Evolutionary conservation across 768 basidiomycete genomes (phyloP).

Genomic region (Stropharia rugosoannulata): DNA sequence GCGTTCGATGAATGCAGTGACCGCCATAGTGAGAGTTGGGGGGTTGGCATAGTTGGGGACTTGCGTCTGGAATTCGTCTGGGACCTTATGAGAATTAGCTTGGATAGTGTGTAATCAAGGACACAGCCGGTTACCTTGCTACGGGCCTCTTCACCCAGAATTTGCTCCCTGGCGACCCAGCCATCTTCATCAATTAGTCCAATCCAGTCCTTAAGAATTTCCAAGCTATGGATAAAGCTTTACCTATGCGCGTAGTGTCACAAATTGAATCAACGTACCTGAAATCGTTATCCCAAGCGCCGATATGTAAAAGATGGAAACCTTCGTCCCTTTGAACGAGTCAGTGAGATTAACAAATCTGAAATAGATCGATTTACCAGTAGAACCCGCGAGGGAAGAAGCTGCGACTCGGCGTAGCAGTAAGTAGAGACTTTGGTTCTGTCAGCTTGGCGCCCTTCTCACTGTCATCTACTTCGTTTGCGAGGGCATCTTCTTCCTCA

Average conservation of each 20-base stretch:
- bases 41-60: slow-evolving; percentile 95
- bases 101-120: neutral
- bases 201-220: slow-evolving; percentile 90
- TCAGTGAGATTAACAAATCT: slow-evolving; percentile 2
- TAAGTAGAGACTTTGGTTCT: slow-evolving; percentile 74
- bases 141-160: slow-evolving; percentile 93
- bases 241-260: neutral
- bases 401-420: slow-evolving; percentile 92
- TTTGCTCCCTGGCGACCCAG: slow-evolving; percentile 96
- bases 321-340: slow-evolving; percentile 81
- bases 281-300: slow-evolving; percentile 91
- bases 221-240: slow-evolving; percentile 51
- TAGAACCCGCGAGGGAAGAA: slow-evolving; percentile 99
- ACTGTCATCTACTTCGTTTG: slow-evolving; percentile 36
- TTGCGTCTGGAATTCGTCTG: slow-evolving; percentile 87
- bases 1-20: slow-evolving; percentile 85
- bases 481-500: slow-evolving; percentile 47
- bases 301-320: slow-evolving; percentile 91
- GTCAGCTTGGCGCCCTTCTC: slow-evolving; percentile 63
- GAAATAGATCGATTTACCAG: slow-evolving; percentile 51
- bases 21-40: slow-evolving; percentile 91
- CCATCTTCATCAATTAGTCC: slow-evolving; percentile 89
- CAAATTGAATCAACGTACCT: slow-evolving; percentile 20
- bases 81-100: slow-evolving; percentile 47
- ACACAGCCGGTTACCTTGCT: slow-evolving; percentile 63